Conservation (phyloP, 495 filamentous ascomycete genomes). For the Daldinia caldariorum region DNA sequence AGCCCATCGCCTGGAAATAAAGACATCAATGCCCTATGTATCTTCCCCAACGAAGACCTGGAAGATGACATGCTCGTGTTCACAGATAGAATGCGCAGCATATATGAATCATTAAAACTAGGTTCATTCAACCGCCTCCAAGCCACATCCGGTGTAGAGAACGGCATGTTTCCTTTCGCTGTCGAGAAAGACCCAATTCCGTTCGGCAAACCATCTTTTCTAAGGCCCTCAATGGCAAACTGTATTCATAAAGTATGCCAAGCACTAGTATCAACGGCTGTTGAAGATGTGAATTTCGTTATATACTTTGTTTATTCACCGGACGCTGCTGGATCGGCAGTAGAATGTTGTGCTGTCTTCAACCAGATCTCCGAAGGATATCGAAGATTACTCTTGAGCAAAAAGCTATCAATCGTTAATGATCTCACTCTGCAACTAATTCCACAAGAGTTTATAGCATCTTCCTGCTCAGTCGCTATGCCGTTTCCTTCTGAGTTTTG, state of each 20-base stretch:
- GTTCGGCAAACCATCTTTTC: conserved; percentile 47
- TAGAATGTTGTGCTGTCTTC: conserved; percentile 82
- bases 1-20: conserved; percentile 81
- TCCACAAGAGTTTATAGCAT: conserved; percentile 74
- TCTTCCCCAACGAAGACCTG: conserved; percentile 75
- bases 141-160: conserved; percentile 59
- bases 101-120: conserved; percentile 83
- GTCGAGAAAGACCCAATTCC: conserved; percentile 51
- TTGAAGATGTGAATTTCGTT: conserved; percentile 70
- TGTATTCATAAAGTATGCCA: conserved; percentile 50
- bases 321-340: conserved; percentile 67
- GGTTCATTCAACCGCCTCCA: conserved; percentile 73
- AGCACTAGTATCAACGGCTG: conserved; percentile 47
- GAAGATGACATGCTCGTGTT: conserved; percentile 71
- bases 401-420: conserved; percentile 61
- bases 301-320: conserved; percentile 89
- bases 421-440: conserved; percentile 88
- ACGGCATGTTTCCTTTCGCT: conserved; percentile 69
- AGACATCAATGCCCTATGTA: conserved; percentile 79
- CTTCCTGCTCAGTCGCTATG: conserved; percentile 70
- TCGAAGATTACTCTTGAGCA: conserved; percentile 61
- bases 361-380: conserved; percentile 78
- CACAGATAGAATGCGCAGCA: conserved; percentile 72
- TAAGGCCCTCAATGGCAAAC: conserved; percentile 41
- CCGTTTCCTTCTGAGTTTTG: conserved; percentile 72